Evolutionary conservation across 139 green algal species (phyloP), one percentile per base, ranked within the genome.

Genomic region (Nannochloris sp.): DNA sequence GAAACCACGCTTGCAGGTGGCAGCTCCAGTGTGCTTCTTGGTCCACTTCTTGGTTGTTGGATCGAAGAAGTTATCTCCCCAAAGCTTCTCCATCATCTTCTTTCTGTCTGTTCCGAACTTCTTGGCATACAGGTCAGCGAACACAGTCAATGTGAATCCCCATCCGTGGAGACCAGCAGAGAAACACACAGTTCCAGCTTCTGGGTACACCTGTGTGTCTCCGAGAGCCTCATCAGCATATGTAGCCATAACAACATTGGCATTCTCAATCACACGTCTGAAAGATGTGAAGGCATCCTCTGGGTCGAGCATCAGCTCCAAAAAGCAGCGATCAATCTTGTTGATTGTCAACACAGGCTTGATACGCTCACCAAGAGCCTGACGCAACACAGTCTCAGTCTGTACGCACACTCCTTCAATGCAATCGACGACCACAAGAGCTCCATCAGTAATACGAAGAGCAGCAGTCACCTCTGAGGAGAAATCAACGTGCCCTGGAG

Each of bases 351-450:
- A 82, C 26, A 98, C 92, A 29, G 93, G 93, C 67, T 85, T 83
- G 75, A 98, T 98, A 78, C 92, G 91, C 88, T 98, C 92, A 62
- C 82, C 88, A 50, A 95, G 83, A 31, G 87, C 87, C 82, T 97
- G 94, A 69, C 94, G 86, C 60, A 99, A 84, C 80, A 99, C 94
- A 4, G 94, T 98, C 89, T 99, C 94, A 3, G 94, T 99, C 86
- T 99, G 94, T 76, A 99, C 94, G 77, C 93, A 99, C 61, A 99
- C 94, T 29, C 94, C 94, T 86, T 99, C 94, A 43, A 99, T 87
- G 84, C 90, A 98, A 77, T 99, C 94, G 59, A 99, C 94, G 61
- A 99, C 94, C 53, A 98, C 92, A 56, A 99, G 82, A 1, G 94
- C 94, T 61, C 94, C 94, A 74, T 99, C 93, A 61, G 94, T 99